Base-by-base conservation (phyloP, 2,329 filamentous ascomycete genomes). In the Aspergillus sp. region DNA sequence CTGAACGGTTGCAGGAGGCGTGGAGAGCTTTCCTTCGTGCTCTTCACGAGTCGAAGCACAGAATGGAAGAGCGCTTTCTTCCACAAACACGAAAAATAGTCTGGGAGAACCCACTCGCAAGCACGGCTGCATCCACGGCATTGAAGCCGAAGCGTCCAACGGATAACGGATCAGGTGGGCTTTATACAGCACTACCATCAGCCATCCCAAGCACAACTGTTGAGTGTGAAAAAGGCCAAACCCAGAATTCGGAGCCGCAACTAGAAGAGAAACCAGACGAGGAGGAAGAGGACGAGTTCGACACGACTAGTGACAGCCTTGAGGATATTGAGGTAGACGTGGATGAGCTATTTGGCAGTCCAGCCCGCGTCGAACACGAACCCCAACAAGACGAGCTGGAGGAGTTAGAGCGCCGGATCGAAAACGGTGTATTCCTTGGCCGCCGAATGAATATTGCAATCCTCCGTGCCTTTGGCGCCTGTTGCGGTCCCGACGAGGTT, bases 1-100 rank as follows among this genome's bases (percentile, higher is more conserved):
- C 74, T 25, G 68, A 78, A 54, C 78, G 82, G n/a, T 77, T 97
- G 2, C 77, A 84, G 39, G 76, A 74, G 38, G 80, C 89, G 9
- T 86, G 86, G 76, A 65, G 74, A 7, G 79, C 85, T 1, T 82
- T 90, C 53, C 70, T 86, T 23, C 62, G 63, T 43, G 68, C 65
- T 22, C 55, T 74, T 19, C 59, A 65, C 41, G 62, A 69, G 48
- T 67, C 67, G 2, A 62, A 60, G 38, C 49, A 54, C n/a, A 59
- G 63, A 49, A 47, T 61, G 9, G 51, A 55, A 33, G 56, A 54
- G 33, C 52, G 52, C n/a, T 46, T 50, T 12, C 44, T 50, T 25
- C 38, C 47, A 22, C 54, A 55, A 20, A 45, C 50, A 12, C 50
- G 41, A 19, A 50, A 46, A 23, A 53, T 58, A 41, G 43, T 44